Evolutionary conservation across 345 rosid species (phyloP), one percentile per base, ranked within the genome.

Genomic region (Citrus medica): DNA sequence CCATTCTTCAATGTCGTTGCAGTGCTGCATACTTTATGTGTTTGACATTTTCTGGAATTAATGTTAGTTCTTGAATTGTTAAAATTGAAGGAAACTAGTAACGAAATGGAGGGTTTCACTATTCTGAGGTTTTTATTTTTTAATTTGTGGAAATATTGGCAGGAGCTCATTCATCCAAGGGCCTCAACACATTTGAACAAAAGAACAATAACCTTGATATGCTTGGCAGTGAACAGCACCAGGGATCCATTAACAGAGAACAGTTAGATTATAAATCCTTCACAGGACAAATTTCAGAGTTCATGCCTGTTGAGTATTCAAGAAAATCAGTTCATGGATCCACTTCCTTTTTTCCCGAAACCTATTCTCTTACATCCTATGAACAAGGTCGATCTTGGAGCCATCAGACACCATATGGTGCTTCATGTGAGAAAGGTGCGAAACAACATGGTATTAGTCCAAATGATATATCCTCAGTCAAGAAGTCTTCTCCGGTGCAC

Each of bases 161-260:
- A 88, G 97, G 85, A 69, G 53, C 69, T 58, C 81, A 71, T 80
- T 76, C 90, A 68, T 78, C 77, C 12, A 78, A 78, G 28, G 83
- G 83, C 77, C 83, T 81, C 35, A 80, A 64, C 69, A 33, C 70
- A 38, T 75, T 17, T 79, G 87, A 84, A 77, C 89, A 76, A 73
- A 73, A 82, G 82, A 77, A 82, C 32, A 22, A 58, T 46, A 77
- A 73, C 38, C 38, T 65, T 77, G 85, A 82, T 81, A 65, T 78
- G 37, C 64, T 78, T 67, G 78, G 75, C 46, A 75, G 59, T 60
- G 88, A 84, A 76, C 80, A 78, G 37, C 78, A 75, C 82, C 75
- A 2, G 28, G 84, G 70, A 61, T 78, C 88, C 82, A 79, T 75
- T 77, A 73, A 68, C 79, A 76, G 42, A 48, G 85, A 75, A 59